phyloP scores from a whole-genome alignment of 257 asterid species.

The Knoxia roxburghii region DNA sequence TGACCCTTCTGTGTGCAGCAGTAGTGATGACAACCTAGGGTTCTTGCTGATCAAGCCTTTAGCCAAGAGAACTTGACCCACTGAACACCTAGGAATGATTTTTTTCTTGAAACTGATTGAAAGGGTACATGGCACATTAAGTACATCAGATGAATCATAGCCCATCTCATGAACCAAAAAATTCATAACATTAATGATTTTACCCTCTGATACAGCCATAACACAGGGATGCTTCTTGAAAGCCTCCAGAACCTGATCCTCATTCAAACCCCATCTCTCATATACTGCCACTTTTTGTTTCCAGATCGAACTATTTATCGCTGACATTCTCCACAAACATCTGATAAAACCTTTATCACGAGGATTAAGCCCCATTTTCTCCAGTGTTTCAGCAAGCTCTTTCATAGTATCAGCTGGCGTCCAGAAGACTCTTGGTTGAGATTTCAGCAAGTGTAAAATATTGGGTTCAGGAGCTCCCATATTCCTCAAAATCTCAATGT shows the following conservation, averaged over 20 bases:
- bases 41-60: constrained; percentile 6
- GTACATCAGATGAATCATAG: neutral
- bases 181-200: constrained; percentile 13
- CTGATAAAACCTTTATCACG: constrained; percentile 6
- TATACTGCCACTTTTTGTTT: constrained; percentile 10
- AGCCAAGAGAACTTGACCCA: constrained; percentile 6
- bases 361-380: constrained; percentile 27
- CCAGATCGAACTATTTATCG: constrained; percentile 10
- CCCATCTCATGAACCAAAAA: constrained; percentile 25
- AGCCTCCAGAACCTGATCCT: constrained; percentile 15
- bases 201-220: constrained; percentile 19
- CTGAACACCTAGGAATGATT: constrained; percentile 23
- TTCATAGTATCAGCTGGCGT: neutral
- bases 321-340: constrained; percentile 17
- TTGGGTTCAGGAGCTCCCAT: constrained; percentile 13
- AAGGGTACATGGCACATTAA: neutral
- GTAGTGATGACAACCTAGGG: neutral
- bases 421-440: neutral
- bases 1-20: neutral
- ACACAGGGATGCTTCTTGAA: constrained; percentile 12
- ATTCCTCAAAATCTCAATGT: constrained; percentile 16
- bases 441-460: neutral
- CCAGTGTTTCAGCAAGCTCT: constrained; percentile 6
- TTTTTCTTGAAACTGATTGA: constrained; percentile 13
- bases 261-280: constrained; percentile 25